Base-by-base conservation (phyloP, 768 basidiomycete species). In the Paxillus ammoniavirescens region DNA sequence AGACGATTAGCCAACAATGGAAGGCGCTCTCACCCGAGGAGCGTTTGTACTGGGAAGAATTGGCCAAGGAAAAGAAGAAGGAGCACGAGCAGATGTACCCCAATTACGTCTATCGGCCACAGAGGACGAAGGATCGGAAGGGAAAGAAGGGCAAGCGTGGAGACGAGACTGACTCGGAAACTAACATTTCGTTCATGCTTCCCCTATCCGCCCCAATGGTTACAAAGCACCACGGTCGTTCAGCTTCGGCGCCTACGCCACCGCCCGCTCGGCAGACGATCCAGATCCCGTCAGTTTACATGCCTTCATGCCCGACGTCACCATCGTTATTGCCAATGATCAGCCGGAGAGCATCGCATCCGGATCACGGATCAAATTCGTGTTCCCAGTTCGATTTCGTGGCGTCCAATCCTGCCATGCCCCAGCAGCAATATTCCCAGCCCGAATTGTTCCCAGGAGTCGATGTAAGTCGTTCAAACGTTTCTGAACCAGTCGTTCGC, bases 1-100 rank as follows among this genome's bases (percentile, higher is more conserved):
- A 91, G 76, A 84, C 82, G 30, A 90, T 91, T 71, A 86, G 84
- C 63, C 84, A 86, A 73, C 84, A 87, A 72, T 91, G 89, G 89
- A 88, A 87, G 72, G 67, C 77, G 26, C 78, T 91, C 49, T 64
- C 81, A 12, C 46, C 79, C 33, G 86, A 85, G 63, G 88, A 91
- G 70, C 75, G 85, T 49, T 71, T 81, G 63, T 78, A 82, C 62
- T 91, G 89, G 89, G 88, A 90, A 72, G 77, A 82, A 51, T 69
- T 86, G 59, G 89, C 89, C 13, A 87, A 86, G 77, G 83, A 85
- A 70, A 85, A 83, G 75, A 88, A 89, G 78, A 82, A 81, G 74
- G 87, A 90, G 73, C 86, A 89, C 69, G 85, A 86, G 73, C 73
- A 76, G 65, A 73, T 82, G 75, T 85, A 89, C 59, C 88, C 89